These are phyloP conservation scores for Brassica cretica DNA, from an alignment of 345 rosid genomes.

Conservation along the genomic window DNA sequence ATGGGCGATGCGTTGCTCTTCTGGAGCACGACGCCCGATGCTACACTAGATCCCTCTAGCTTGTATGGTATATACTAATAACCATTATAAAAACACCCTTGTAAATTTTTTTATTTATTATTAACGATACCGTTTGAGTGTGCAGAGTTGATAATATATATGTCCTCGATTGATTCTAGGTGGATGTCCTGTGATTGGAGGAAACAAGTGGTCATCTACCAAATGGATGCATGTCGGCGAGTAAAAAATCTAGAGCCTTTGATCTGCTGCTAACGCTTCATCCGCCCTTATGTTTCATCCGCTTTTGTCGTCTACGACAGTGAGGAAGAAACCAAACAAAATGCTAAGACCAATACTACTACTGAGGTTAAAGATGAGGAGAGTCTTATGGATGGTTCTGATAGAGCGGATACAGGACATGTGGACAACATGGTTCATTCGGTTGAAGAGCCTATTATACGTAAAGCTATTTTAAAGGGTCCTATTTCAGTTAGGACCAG, in stretches of 20 bases:
- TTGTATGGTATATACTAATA: conserved; percentile 53
- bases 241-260: conserved; percentile 46
- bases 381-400: conserved; percentile 8
- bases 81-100: background rate
- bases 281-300: background rate
- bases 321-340: conserved; percentile 42
- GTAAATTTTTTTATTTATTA: background rate
- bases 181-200: conserved; percentile 86
- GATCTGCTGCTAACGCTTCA: background rate
- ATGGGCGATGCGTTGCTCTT: conserved; percentile 87
- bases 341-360: conserved; percentile 4
- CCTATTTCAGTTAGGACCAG: conserved; percentile 66
- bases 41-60: conserved; percentile 79
- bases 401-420: conserved; percentile 36
- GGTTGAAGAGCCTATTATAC: conserved; percentile 37
- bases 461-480: conserved; percentile 39
- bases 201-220: conserved; percentile 93
- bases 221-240: conserved; percentile 89
- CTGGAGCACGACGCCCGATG: conserved; percentile 96
- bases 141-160: background rate
- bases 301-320: conserved; percentile 55
- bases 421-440: conserved; percentile 32
- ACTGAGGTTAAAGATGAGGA: conserved; percentile 22
- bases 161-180: conserved; percentile 44
- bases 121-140: background rate